Conservation (phyloP, 2,329 filamentous ascomycete species). For the Ceratocystis lukuohia region DNA sequence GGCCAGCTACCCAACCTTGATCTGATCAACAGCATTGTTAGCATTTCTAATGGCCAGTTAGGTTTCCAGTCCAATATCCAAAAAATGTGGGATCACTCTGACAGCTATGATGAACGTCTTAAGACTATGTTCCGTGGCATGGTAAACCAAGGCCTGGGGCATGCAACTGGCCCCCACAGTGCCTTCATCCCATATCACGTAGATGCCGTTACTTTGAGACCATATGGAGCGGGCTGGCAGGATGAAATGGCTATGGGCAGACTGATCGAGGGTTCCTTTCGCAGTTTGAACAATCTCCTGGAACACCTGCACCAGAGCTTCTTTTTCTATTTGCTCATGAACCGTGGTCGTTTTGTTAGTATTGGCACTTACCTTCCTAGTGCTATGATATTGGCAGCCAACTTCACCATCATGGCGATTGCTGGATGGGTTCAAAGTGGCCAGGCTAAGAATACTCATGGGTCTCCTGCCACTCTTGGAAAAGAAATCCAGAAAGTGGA, state of each 20-base stretch:
- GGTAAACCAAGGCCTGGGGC: constrained; percentile 78
- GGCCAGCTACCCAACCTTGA: constrained; percentile 92
- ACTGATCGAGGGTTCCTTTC: constrained; percentile 77
- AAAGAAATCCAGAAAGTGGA: constrained; percentile 22
- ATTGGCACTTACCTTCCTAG: constrained; percentile 95
- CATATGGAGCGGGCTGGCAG: constrained; percentile 87
- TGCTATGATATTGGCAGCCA: constrained; percentile 91
- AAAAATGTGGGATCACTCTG: constrained; percentile 70
- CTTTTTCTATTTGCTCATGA: constrained; percentile 95
- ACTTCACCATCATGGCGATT: constrained; percentile 92
- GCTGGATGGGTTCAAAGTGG: constrained; percentile 88
- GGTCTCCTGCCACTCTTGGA: not conserved
- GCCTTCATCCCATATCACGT: constrained; percentile 97
- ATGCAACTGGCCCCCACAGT: constrained; percentile 82
- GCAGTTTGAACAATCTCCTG: constrained; percentile 88
- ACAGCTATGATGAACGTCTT: constrained; percentile 68
- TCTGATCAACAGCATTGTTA: constrained; percentile 83
- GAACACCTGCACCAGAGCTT: constrained; percentile 98
- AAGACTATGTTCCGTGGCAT: constrained; percentile 85
- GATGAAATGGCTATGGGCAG: constrained; percentile 94
- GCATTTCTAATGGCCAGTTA: constrained; percentile 84
- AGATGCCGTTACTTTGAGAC: constrained; percentile 85
- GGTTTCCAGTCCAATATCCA: constrained; percentile 73
- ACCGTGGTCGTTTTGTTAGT: constrained; percentile 84
- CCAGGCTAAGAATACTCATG: constrained; percentile 25